phyloP scores from a whole-genome alignment of 1,284 basidiomycete genomes.

The Tremellales sp. region DNA sequence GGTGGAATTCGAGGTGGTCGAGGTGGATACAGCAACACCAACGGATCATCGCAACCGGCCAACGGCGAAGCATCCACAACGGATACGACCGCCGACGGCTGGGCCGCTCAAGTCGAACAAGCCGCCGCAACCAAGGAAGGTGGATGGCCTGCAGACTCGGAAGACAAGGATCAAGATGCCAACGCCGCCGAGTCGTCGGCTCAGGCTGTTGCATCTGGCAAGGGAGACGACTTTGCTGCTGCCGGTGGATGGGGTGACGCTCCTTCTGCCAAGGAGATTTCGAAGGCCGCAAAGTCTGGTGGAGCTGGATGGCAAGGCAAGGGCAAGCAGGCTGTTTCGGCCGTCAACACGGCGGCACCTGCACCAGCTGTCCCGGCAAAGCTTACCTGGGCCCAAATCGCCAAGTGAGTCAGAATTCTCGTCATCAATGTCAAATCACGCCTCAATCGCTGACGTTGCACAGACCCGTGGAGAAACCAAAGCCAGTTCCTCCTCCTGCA shows the following conservation, averaged over 20 bases:
- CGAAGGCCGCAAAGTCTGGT: conserved; percentile 38
- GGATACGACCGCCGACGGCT: conserved; percentile 37
- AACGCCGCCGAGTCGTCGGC: conserved; percentile 13
- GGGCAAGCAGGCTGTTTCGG: conserved; percentile 28
- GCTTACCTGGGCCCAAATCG: conserved; percentile 51
- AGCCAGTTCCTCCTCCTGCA: conserved; percentile 60
- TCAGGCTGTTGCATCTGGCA: conserved; percentile 16
- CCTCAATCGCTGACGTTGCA: neutral
- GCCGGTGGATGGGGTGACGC: conserved; percentile 43
- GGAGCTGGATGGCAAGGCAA: conserved; percentile 29
- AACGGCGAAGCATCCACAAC: conserved; percentile 32
- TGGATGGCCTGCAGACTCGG: conserved; percentile 15
- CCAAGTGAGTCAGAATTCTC: conserved; percentile 37
- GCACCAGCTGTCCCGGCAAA: conserved; percentile 37
- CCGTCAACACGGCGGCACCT: conserved; percentile 9
- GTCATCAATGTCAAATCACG: neutral
- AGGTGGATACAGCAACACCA: conserved; percentile 32
- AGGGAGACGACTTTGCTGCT: conserved; percentile 39
- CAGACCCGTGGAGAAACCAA: conserved; percentile 47
- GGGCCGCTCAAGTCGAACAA: conserved; percentile 39
- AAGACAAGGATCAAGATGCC: conserved; percentile 11
- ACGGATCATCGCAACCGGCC: neutral
- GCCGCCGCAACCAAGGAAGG: conserved; percentile 24
- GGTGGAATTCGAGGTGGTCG: conserved; percentile 35
- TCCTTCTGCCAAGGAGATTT: conserved; percentile 37